phyloP scores from a whole-genome alignment of 2,329 filamentous ascomycete species.

The Penicillium sclerotigenum region DNA sequence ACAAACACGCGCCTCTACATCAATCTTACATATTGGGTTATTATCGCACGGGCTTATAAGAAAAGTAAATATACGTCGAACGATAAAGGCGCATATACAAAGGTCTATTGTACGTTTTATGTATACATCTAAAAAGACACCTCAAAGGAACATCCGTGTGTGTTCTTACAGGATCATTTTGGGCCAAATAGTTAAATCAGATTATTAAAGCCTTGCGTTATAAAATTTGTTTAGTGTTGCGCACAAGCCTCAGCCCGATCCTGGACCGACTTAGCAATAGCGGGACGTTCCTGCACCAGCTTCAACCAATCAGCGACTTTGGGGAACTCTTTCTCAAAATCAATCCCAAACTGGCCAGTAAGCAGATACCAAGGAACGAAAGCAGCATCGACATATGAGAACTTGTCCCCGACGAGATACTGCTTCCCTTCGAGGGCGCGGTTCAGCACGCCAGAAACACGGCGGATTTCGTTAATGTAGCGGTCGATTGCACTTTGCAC shows the following conservation, averaged over 20 bases:
- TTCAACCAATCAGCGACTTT: constrained; percentile 31
- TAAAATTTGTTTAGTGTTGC: background rate
- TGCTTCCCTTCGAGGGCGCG: constrained; percentile 34
- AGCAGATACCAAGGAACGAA: constrained; percentile 40
- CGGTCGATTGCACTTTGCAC: constrained; percentile 44
- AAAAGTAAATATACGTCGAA: too few relatives aligned
- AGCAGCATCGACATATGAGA: constrained; percentile 43
- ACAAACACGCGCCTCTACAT: too few relatives aligned
- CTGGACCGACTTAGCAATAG: constrained; percentile 24
- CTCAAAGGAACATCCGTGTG: background rate
- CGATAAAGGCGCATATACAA: too few relatives aligned
- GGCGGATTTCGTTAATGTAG: constrained; percentile 46
- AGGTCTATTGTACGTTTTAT: background rate
- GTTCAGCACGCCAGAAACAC: constrained; percentile 47
- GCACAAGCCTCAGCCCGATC: constrained; percentile 12
- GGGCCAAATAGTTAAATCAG: background rate
- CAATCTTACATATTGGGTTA: too few relatives aligned
- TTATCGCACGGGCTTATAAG: too few relatives aligned
- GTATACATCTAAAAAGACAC: background rate
- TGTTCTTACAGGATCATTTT: background rate
- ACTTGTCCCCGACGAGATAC: constrained; percentile 46
- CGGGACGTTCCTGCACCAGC: constrained; percentile 26
- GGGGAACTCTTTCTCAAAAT: constrained; percentile 32
- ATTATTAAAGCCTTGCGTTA: background rate
- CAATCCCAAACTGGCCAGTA: constrained; percentile 11